Evolutionary conservation across 106 monocot genomes (phyloP), one percentile per base, ranked within the genome.

Genomic region (Gastrodia elata): DNA sequence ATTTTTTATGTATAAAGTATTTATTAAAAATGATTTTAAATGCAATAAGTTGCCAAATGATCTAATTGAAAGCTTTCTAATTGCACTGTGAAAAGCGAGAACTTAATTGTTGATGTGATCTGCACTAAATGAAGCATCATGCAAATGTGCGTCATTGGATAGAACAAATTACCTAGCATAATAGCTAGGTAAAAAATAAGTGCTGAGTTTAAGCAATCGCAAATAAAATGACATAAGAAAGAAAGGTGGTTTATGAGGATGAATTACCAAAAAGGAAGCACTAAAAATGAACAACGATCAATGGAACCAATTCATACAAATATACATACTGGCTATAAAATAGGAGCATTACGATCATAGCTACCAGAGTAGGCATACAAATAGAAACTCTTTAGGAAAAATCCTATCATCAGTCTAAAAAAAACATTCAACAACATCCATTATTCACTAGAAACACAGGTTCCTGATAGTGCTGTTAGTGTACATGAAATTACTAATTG

Each of bases 321-420:
- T 13, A 61, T 11, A 30, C 30, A 10, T 13, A 44, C 8, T 61
- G 18, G 2, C 8, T 9, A 28, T 30, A 30, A 10, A 61, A 30
- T 30, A 28, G 61, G 7, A 61, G 30, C 61, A 61, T 61, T 61
- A 61, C 61, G 30, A 61, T 61, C 61, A 61, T 61, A 10, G 61
- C 30, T 49, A 30, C 26, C 7, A 32, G 15, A 11, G 14, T 30
- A 30, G 30, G 30, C 28, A 61, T 9, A 28, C 28, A 61, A 9
- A 61, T 30, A n/a, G n/a, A 30, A 61, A 2, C 61, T 61, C 30
- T 30, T 32, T 28, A 11, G 61, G 28, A 44, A 30, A 61, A 61
- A 58, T 22, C 0, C 26, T 61, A 30, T 61, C 8, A 61, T 61
- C 61, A 61, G 30, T 32, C 11, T 61, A 61, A 10, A 13, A 61